Percentiles rank a stretch among this genome's conserved stretches.
Conservation (phyloP, 192 early-diverging fungal species). For the Rhizophagus sp. region DNA sequence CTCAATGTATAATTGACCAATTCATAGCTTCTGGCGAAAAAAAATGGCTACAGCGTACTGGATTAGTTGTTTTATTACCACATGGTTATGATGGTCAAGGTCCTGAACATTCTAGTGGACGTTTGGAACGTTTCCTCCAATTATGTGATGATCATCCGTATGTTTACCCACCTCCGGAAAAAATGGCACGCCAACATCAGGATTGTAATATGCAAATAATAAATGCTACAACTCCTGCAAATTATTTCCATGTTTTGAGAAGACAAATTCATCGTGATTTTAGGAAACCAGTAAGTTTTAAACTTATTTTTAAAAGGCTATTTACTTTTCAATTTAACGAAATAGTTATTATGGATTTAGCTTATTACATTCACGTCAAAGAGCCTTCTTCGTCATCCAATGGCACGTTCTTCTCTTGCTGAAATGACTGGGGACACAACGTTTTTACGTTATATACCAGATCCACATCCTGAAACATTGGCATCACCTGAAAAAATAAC, state of each 20-base stretch:
- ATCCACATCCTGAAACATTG: slow-evolving; percentile 79
- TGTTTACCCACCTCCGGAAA: slow-evolving; percentile 73
- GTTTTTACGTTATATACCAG: slow-evolving; percentile 94
- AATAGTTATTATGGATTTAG: slow-evolving; percentile 30
- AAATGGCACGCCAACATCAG: slow-evolving; percentile 90
- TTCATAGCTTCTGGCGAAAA: slow-evolving; percentile 95
- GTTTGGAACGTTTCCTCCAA: slow-evolving; percentile 95
- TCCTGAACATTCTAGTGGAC: slow-evolving; percentile 95
- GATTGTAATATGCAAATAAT: slow-evolving; percentile 99
- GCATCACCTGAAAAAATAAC: slow-evolving; percentile 83
- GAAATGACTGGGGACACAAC: slow-evolving; percentile 81
- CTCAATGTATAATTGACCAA: slow-evolving; percentile 98
- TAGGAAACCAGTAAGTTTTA: slow-evolving; percentile 81
- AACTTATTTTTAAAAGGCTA: too few species aligned
- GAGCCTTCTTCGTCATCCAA: slow-evolving; percentile 88
- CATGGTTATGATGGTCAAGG: slow-evolving; percentile 99
- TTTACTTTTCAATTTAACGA: too few species aligned
- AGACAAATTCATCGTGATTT: slow-evolving; percentile 97
- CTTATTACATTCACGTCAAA: slow-evolving; percentile 81
- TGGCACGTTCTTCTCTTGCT: slow-evolving; percentile 69
- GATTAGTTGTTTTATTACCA: slow-evolving; percentile 80
- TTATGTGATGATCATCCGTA: slow-evolving; percentile 95
- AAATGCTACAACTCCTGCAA: slow-evolving; percentile 95
- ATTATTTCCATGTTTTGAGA: slow-evolving; percentile 96
- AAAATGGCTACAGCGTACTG: slow-evolving; percentile 77